Base-by-base conservation (phyloP, 768 basidiomycete species). In the Russula emetica region DNA sequence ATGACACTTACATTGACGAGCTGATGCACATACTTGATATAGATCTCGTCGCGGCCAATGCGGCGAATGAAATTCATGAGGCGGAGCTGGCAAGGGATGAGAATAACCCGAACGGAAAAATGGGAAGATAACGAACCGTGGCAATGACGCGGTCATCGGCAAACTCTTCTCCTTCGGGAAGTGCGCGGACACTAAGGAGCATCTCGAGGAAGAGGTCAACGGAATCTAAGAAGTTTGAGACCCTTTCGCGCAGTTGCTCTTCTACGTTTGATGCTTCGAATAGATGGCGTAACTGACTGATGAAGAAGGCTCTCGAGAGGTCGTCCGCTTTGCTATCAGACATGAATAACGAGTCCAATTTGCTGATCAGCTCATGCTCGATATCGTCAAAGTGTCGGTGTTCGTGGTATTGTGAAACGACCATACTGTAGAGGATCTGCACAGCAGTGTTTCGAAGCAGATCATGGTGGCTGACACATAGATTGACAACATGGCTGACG, bases 391-490 rank as follows among this genome's bases (percentile, higher is more conserved):
- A 97, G 72, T 91, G 85, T 28, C 84, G 86, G 14, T 85, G 85
- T 63, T 90, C 86, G 61, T 92, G 85, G 73, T 90, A 94, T 73
- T 96, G 92, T 2, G 92, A 88, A 53, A 95, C 84, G 64, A 98
- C 94, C 94, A 98, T 97, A 70, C 88, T 91, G 75, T 89, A 96
- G 24, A 98, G 82, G 61, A 98, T 94, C 69, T 91, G 86, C 24
- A 96, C 93, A 0, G 94, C 95, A 67, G 90, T 90, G 71, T 83
- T 91, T 67, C 95, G 85, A 45, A 97, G 81, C 70, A 88, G 86
- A 71, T 98, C 96, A 71, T 98, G 95, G 69, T 95, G 92, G 66
- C 94, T 97, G 58, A 98, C 79, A 72, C 96, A 98, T 18, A 98
- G 79, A 68, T 92, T 90, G 60, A 98, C 88, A 55, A 97, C 88